Evolutionary conservation across 2,329 filamentous ascomycete species (phyloP).

Genomic region (Colletotrichum sidae): DNA sequence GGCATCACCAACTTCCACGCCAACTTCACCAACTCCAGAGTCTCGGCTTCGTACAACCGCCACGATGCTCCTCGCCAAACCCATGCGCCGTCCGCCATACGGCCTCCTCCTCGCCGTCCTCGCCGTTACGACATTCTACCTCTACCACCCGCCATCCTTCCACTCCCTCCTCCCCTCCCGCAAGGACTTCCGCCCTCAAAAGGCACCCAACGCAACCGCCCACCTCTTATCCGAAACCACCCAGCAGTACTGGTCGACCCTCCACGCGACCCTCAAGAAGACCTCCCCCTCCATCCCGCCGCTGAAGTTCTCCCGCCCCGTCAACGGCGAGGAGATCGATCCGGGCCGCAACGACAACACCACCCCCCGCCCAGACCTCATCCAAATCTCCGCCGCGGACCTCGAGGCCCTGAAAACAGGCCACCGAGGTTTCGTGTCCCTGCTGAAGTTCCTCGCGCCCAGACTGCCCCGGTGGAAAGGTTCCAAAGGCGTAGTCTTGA

Average conservation of each 20-base stretch:
- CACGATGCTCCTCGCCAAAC: slow-evolving; percentile 12
- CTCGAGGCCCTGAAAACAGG: slow-evolving; percentile 19
- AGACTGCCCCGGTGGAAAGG: slow-evolving; percentile 45
- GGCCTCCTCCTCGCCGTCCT: slow-evolving; percentile 7
- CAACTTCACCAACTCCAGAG: too few relatives aligned
- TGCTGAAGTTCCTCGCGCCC: slow-evolving; percentile 44
- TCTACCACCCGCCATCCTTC: background rate
- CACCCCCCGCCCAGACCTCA: slow-evolving; percentile 34
- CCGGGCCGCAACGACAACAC: slow-evolving; percentile 20
- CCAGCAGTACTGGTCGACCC: slow-evolving; percentile 29
- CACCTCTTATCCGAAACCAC: slow-evolving; percentile 32
- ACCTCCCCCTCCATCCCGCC: slow-evolving; percentile 19
- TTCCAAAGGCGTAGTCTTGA: slow-evolving; percentile 62
- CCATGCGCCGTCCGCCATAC: slow-evolving; percentile 5
- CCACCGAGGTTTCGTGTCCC: slow-evolving; percentile 46
- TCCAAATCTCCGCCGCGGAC: slow-evolving; percentile 15
- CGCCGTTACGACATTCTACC: background rate
- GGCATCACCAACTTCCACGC: background rate
- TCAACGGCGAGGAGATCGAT: slow-evolving; percentile 29
- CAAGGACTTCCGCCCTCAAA: slow-evolving; percentile 1
- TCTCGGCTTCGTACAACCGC: background rate
- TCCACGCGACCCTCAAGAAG: slow-evolving; percentile 22
- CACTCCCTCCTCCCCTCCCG: background rate
- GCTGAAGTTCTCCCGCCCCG: slow-evolving; percentile 10
- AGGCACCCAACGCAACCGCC: slow-evolving; percentile 7